Evolutionary conservation across 176 grass and related monocot genomes (phyloP).

Genomic region (Ensete glaucum): DNA sequence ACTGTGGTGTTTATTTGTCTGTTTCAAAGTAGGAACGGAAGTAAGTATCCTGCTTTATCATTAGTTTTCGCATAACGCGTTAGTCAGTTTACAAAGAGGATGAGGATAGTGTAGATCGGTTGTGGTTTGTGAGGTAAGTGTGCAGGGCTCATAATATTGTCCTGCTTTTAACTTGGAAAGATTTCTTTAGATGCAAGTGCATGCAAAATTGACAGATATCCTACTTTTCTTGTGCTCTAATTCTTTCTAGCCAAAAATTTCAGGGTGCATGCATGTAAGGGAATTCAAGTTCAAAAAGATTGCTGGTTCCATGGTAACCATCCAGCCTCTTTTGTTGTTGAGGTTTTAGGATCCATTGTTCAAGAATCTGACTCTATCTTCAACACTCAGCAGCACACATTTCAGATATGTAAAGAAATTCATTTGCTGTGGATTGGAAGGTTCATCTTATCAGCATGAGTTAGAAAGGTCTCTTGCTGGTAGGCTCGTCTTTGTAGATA

Average conservation of each 20-base stretch:
- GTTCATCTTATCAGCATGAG: not conserved
- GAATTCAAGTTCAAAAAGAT: not conserved
- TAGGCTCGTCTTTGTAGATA: not conserved
- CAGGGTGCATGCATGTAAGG: not conserved
- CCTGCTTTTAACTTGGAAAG: not conserved
- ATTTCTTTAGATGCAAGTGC: not conserved
- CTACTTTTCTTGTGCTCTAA: not conserved
- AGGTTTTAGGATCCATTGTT: not conserved
- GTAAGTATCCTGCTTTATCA: not conserved
- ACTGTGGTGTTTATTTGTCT: constrained; percentile 13
- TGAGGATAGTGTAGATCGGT: not conserved
- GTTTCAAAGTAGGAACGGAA: not conserved
- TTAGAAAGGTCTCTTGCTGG: not conserved
- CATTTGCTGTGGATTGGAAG: not conserved
- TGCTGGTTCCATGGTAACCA: not conserved
- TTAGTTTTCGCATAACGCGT: not conserved
- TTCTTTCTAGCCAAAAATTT: not conserved
- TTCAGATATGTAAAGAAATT: not conserved
- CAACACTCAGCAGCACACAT: not conserved
- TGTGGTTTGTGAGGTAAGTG: not conserved
- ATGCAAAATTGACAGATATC: not conserved
- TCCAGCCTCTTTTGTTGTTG: not conserved
- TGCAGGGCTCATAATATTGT: not conserved
- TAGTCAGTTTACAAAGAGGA: not conserved
- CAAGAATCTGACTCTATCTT: not conserved